Base-by-base conservation (phyloP, 2,329 filamentous ascomycete genomes). In the Alternaria sp. region DNA sequence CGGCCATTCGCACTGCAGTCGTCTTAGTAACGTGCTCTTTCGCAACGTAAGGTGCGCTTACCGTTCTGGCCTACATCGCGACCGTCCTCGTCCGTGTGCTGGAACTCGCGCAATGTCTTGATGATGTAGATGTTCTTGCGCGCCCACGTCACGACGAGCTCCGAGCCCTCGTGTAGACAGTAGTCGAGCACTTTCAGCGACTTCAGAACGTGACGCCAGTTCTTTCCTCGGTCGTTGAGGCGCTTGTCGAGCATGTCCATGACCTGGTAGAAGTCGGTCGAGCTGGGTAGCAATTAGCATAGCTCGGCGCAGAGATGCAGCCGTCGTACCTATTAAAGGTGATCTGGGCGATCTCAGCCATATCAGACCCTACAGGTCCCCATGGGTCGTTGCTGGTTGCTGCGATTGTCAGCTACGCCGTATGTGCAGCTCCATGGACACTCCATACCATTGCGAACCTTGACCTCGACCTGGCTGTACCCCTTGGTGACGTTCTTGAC, bases 221-320 rank as follows among this genome's bases (percentile, higher is more conserved):
- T 99, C 86, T 98, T 99, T 76, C 95, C 95, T 81, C 99, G 98
- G 81, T 99, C 95, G 74, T 99, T 99, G 75, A 99, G 84, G 69
- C 95, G 91, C 84, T 98, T 98, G 82, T 99, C 95, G 69, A 99
- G 85, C 93, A 99, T 99, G 79, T 99, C 95, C 90, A 99, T 97
- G 74, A 99, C 97, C 79, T 99, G 94, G 83, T 97, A 97, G 83
- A 99, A 99, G 79, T 98, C 95, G 80, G 91, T 94, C 36, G 93
- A 94, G 76, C 94, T 96, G 71, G 41, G 47, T 39, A 58, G 22
- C 43, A 43, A 65, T 78, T 67, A 78, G 75, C 68, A 67, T 62
- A 58, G 59, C 63, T 47, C 48, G 51, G 46, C 46, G 51, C 44
- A 42, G 38, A 48, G 51, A 12, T 26, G 38, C 16, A 54, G 42